These are phyloP conservation scores for Escovopsis sp. DNA, from an alignment of 2,329 filamentous ascomycete species.

Conservation along the genomic window DNA sequence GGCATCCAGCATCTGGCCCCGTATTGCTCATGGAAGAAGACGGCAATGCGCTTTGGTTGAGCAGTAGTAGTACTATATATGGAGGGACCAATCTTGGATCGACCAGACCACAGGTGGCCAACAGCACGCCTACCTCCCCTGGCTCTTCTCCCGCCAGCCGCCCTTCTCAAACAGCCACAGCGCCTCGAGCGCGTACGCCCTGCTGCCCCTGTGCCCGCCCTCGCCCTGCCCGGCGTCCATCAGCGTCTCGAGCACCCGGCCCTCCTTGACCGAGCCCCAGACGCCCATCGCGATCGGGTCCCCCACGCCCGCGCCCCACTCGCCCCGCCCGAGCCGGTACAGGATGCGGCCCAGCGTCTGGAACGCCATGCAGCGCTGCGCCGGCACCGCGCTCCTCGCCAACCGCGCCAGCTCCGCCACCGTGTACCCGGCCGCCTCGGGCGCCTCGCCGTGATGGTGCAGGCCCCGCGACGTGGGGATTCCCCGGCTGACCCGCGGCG, in stretches of 20 bases:
- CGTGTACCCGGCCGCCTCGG: slow-evolving; percentile 89
- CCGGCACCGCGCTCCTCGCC: slow-evolving; percentile 65
- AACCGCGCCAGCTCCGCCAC: slow-evolving; percentile 72
- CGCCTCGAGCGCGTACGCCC: slow-evolving; percentile 75
- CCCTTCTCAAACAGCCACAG: slow-evolving; percentile 71
- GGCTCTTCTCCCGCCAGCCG: slow-evolving; percentile 50
- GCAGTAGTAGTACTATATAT: no score
- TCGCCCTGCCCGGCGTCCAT: slow-evolving; percentile 59
- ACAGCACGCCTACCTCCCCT: slow-evolving; percentile 30
- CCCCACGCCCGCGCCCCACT: slow-evolving; percentile 45
- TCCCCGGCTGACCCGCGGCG: slow-evolving; percentile 57
- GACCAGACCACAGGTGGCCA: no score
- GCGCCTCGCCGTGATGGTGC: slow-evolving; percentile 86
- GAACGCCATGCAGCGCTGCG: slow-evolving; percentile 81
- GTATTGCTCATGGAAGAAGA: no score
- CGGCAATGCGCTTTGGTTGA: no score
- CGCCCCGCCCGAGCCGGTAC: slow-evolving; percentile 63
- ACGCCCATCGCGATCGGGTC: slow-evolving; percentile 57
- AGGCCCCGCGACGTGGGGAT: slow-evolving; percentile 68
- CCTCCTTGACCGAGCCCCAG: slow-evolving; percentile 68
- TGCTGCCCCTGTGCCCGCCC: slow-evolving; percentile 60
- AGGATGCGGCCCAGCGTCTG: slow-evolving; percentile 79
- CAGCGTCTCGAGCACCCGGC: slow-evolving; percentile 61
- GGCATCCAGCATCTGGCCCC: no score
- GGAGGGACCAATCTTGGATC: no score